A percentile compares a stretch with the other conserved stretches of the same genome.
phyloP scores from a whole-genome alignment of 345 rosid genomes.

The Eucalyptus fibrosa region DNA sequence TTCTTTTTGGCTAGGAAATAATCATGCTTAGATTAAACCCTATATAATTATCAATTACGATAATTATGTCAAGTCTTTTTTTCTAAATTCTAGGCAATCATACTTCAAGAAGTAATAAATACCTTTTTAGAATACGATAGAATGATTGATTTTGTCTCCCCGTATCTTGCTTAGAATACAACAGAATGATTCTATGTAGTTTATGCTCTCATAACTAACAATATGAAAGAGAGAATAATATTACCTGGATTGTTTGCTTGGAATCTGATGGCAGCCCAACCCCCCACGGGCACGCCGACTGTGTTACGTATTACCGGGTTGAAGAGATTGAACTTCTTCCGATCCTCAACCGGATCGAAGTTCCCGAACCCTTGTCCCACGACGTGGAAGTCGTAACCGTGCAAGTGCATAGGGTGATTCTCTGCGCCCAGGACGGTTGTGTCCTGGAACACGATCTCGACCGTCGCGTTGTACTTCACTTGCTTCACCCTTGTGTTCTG shows the following conservation, averaged over 20 bases:
- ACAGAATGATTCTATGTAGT: neutral
- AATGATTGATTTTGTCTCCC: neutral
- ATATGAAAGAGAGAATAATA: neutral
- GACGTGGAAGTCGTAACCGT: conserved; percentile 71
- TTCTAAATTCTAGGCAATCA: neutral
- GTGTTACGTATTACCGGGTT: conserved; percentile 70
- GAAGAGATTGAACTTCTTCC: conserved; percentile 37
- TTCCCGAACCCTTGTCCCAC: conserved; percentile 91
- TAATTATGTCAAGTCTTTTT: neutral
- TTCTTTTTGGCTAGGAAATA: neutral
- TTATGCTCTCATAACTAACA: neutral
- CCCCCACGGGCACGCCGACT: conserved; percentile 67
- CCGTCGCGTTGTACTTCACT: conserved; percentile 59
- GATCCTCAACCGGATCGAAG: conserved; percentile 27
- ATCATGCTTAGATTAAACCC: neutral
- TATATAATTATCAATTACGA: neutral
- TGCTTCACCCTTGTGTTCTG: conserved; percentile 50
- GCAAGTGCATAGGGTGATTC: conserved; percentile 85
- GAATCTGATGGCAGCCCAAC: conserved; percentile 81
- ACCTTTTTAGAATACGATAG: neutral
- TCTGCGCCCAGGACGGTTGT: conserved; percentile 43
- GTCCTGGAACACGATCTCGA: conserved; percentile 69
- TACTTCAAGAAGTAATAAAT: neutral
- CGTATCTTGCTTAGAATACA: neutral
- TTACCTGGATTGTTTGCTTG: conserved; percentile 77